These are phyloP conservation scores for Arabis alpina DNA, from an alignment of 345 rosid species.

Conservation along the genomic window DNA sequence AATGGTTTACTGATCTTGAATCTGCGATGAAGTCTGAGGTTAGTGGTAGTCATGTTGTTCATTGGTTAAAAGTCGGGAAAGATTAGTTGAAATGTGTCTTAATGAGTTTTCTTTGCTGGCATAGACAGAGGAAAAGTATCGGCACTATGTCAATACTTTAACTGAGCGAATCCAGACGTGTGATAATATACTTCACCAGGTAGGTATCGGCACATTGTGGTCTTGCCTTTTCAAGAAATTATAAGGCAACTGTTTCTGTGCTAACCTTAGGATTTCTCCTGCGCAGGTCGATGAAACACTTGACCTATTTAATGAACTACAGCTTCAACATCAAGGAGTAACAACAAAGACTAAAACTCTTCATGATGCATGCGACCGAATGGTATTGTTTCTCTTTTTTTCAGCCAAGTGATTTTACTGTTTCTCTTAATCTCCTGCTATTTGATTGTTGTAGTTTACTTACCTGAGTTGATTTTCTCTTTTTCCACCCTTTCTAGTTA, in stretches of 20 bases:
- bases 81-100: constrained; percentile 5
- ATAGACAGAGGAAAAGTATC: constrained; percentile 96
- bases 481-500: constrained; percentile 51
- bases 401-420: neutral
- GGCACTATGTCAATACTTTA: constrained; percentile 78
- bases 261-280: constrained; percentile 13
- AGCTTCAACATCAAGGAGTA: constrained; percentile 91
- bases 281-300: constrained; percentile 90
- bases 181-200: constrained; percentile 87
- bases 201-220: constrained; percentile 32
- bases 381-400: constrained; percentile 55
- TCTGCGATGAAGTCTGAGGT: constrained; percentile 99
- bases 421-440: constrained; percentile 14
- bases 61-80: constrained; percentile 6
- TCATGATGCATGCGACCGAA: constrained; percentile 94
- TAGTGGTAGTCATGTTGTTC: constrained; percentile 45
- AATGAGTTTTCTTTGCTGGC: constrained; percentile 31
- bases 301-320: constrained; percentile 76
- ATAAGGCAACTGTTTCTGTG: constrained; percentile 4
- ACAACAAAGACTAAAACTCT: constrained; percentile 98
- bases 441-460: constrained; percentile 15
- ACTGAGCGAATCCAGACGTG: constrained; percentile 87
- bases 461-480: constrained; percentile 21
- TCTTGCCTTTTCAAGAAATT: constrained; percentile 5
- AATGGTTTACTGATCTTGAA: constrained; percentile 99